Conservation (phyloP, 2,329 filamentous ascomycete genomes). For the Botrytis aclada region DNA sequence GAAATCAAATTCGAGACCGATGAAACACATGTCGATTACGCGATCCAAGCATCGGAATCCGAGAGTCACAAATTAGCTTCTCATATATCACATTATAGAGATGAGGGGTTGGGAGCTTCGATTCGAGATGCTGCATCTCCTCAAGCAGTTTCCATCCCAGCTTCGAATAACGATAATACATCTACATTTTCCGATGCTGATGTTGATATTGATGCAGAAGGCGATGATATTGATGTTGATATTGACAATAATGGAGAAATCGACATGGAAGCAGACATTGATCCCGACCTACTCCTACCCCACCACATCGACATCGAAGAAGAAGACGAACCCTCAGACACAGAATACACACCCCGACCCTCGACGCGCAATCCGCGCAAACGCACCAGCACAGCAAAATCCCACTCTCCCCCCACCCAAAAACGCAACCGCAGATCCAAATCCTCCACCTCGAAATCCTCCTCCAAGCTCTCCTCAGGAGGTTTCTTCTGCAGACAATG, state of each 20-base stretch:
- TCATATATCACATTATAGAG: conserved; percentile 18
- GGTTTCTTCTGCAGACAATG: conserved; percentile 27
- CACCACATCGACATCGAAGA: conserved; percentile 15
- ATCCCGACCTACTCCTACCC: background rate
- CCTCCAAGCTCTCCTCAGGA: background rate
- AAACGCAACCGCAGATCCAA: conserved; percentile 27
- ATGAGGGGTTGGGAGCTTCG: conserved; percentile 32
- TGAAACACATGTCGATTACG: conserved; percentile 24
- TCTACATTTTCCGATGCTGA: conserved; percentile 25
- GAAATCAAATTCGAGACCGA: conserved; percentile 26
- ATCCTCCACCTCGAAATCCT: background rate
- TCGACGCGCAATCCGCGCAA: conserved; percentile 25
- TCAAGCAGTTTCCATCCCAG: background rate
- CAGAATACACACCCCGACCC: conserved; percentile 29
- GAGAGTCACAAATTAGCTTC: background rate
- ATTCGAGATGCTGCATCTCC: conserved; percentile 29
- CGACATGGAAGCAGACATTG: background rate
- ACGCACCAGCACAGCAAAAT: conserved; percentile 17
- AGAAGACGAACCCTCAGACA: conserved; percentile 27
- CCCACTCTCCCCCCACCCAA: conserved; percentile 17
- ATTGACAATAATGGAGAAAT: background rate
- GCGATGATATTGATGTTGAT: conserved; percentile 25
- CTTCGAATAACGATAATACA: conserved; percentile 19
- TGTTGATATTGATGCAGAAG: conserved; percentile 23
- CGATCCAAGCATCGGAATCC: background rate